Conservation (phyloP, 139 green algal species). For the Micractinium sp. region DNA sequence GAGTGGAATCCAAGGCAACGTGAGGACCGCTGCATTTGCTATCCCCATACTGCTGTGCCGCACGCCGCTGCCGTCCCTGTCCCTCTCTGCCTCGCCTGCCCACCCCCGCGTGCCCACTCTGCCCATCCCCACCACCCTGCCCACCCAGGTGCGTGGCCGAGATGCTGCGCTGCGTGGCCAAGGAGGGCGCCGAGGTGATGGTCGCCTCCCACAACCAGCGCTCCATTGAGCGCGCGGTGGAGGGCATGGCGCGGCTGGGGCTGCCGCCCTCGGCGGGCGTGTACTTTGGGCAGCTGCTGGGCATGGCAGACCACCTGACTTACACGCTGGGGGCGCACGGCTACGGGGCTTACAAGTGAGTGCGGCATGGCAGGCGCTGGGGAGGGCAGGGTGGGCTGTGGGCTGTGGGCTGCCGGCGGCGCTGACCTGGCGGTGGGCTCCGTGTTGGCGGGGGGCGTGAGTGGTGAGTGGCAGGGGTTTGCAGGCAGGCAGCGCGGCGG, state of each 20-base stretch:
- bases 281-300: slow-evolving; percentile 92
- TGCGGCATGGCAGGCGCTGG: background rate
- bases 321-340: slow-evolving; percentile 65
- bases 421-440: too few species aligned
- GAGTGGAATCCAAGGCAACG: too few species aligned
- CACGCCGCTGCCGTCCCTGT: too few species aligned
- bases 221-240: slow-evolving; percentile 73
- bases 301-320: slow-evolving; percentile 91
- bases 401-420: too few species aligned
- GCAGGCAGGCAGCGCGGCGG: too few species aligned
- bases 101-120: background rate
- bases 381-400: background rate
- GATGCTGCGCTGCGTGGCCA: slow-evolving; percentile 48
- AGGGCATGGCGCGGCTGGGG: slow-evolving; percentile 62
- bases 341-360: slow-evolving; percentile 55
- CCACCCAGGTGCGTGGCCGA: slow-evolving; percentile 37
- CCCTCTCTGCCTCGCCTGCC: background rate
- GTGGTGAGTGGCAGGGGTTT: too few species aligned
- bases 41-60: too few species aligned
- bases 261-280: slow-evolving; percentile 66
- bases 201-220: slow-evolving; percentile 79
- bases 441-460: too few species aligned
- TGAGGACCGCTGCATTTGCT: too few species aligned
- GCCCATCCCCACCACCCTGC: background rate
- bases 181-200: slow-evolving; percentile 69